phyloP scores from a whole-genome alignment of 2,329 filamentous ascomycete species.

The Colletotrichum agaves region DNA sequence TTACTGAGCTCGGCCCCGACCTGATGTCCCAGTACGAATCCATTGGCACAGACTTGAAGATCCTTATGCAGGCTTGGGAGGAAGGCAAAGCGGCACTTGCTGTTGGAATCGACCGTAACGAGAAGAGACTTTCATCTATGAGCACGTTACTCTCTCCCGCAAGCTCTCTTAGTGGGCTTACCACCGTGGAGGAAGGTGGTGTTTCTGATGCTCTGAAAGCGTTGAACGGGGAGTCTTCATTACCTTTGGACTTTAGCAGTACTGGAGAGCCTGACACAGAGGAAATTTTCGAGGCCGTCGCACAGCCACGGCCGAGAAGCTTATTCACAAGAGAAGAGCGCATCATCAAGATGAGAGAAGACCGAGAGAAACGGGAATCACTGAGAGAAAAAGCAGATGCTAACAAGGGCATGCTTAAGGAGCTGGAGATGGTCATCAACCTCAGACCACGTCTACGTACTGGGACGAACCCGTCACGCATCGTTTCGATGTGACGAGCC shows the following conservation, averaged over 20 bases:
- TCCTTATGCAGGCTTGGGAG: conserved; percentile 86
- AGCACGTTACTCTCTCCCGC: conserved; percentile 69
- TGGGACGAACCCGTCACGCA: conserved; percentile 50
- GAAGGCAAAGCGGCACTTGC: conserved; percentile 85
- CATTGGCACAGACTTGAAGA: conserved; percentile 86
- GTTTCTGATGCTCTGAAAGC: conserved; percentile 64
- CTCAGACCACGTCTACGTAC: conserved; percentile 55
- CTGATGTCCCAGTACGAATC: conserved; percentile 94
- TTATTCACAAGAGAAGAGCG: conserved; percentile 86
- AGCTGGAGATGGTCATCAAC: conserved; percentile 89
- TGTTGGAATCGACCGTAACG: conserved; percentile 83
- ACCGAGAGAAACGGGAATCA: conserved; percentile 78
- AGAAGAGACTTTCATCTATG: conserved; percentile 74
- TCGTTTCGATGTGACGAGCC: conserved; percentile 56
- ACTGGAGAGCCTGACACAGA: conserved; percentile 73
- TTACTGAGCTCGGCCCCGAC: conserved; percentile 79
- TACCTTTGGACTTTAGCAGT: conserved; percentile 61
- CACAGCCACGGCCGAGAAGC: conserved; percentile 75
- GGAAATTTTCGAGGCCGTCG: conserved; percentile 92
- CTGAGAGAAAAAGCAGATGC: conserved; percentile 81
- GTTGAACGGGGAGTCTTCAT: conserved; percentile 75
- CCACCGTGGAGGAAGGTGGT: conserved; percentile 66
- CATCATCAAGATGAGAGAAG: conserved; percentile 87
- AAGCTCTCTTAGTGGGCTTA: conserved; percentile 74
- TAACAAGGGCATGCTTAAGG: conserved; percentile 88